A percentile compares a stretch with the other conserved stretches of the same genome.
phyloP scores from a whole-genome alignment of 1,139 yeast genomes.

The Kodamaea sp. region DNA sequence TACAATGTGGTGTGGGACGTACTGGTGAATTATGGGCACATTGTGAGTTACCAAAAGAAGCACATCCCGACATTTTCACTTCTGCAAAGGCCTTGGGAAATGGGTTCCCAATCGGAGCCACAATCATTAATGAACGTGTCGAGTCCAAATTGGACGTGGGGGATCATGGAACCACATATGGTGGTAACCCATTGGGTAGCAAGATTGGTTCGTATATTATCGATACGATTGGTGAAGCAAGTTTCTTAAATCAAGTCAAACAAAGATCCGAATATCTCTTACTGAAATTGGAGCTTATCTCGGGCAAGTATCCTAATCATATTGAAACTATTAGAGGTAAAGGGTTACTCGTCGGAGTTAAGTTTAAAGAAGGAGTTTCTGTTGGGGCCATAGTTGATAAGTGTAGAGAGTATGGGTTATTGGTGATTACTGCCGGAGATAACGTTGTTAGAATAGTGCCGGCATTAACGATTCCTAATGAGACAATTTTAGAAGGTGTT shows the following conservation, averaged over 20 bases:
- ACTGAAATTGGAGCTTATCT: constrained; percentile 48
- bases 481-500: constrained; percentile 66
- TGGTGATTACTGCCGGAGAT: constrained; percentile 87
- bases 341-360: constrained; percentile 82
- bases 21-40: constrained; percentile 96
- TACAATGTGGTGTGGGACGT: constrained; percentile 95
- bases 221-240: constrained; percentile 56
- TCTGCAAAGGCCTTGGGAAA: constrained; percentile 96
- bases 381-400: constrained; percentile 62
- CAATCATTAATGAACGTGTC: constrained; percentile 77
- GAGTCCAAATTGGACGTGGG: constrained; percentile 75
- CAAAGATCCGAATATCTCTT: constrained; percentile 54
- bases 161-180: constrained; percentile 97
- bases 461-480: constrained; percentile 77
- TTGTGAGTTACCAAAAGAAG: constrained; percentile 61
- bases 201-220: constrained; percentile 77
- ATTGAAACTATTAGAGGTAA: constrained; percentile 76
- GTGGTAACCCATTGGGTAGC: constrained; percentile 93
- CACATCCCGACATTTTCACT: constrained; percentile 91
- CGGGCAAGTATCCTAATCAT: constrained; percentile 53
- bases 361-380: constrained; percentile 54
- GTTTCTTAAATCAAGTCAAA: constrained; percentile 57
- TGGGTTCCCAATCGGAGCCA: constrained; percentile 97
- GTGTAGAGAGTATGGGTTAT: constrained; percentile 75
- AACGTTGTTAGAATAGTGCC: constrained; percentile 90